These are phyloP conservation scores for Fusarium aywerte DNA, from an alignment of 2,329 filamentous ascomycete genomes.

Conservation along the genomic window DNA sequence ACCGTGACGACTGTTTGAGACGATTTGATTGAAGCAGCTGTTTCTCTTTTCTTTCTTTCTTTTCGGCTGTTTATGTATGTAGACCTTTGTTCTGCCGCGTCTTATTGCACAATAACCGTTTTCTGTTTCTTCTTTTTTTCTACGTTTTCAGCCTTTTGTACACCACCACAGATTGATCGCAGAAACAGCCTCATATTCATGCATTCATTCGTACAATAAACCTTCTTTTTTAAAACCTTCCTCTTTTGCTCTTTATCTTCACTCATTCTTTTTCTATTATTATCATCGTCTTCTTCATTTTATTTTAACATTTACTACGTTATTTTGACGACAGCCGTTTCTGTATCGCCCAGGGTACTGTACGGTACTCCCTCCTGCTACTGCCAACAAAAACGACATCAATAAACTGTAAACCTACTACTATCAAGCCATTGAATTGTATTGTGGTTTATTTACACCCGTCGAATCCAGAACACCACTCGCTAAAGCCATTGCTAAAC, in stretches of 20 bases:
- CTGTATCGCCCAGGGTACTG: too few relatives aligned
- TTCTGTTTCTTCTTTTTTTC: neutral
- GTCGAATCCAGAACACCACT: slow-evolving; percentile 7
- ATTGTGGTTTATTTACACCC: neutral
- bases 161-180: slow-evolving; percentile 4
- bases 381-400: neutral
- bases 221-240: neutral
- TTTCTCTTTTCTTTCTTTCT: neutral
- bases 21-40: neutral
- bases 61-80: neutral
- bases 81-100: neutral
- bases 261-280: neutral
- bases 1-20: slow-evolving; percentile 32
- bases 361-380: too few relatives aligned
- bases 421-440: neutral
- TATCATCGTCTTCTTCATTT: neutral
- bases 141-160: slow-evolving; percentile 15
- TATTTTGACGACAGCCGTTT: neutral
- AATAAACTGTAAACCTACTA: neutral
- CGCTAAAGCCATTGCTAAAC: slow-evolving; percentile 26
- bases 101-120: neutral
- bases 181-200: slow-evolving; percentile 8
- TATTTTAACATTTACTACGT: neutral
- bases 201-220: neutral
- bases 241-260: neutral